Evolutionary conservation across 225 moss, liverwort and hornwort genomes (phyloP).

Genomic region (Physcomitrellopsis africana): DNA sequence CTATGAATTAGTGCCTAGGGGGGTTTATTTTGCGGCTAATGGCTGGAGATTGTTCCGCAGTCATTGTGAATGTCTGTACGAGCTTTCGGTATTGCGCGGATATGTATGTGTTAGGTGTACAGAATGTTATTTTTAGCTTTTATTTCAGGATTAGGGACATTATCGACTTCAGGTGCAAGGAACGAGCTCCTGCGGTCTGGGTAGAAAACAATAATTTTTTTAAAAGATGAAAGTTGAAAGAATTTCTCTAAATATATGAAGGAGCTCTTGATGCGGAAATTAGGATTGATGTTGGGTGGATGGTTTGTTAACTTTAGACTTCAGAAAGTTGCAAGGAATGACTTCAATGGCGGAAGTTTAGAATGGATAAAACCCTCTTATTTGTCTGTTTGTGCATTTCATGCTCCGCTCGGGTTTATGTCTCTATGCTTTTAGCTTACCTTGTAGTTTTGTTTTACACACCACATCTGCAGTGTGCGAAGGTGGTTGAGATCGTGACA

Average conservation of each 20-base stretch:
- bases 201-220: background rate
- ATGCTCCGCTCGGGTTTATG: too few relatives aligned
- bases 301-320: background rate
- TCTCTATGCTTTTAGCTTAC: too few relatives aligned
- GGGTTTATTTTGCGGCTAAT: background rate
- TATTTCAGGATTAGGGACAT: background rate
- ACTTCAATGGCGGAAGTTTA: background rate
- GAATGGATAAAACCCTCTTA: background rate
- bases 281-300: constrained; percentile 32
- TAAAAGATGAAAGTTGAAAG: background rate
- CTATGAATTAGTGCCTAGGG: background rate
- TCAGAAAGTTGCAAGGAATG: background rate
- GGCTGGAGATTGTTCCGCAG: background rate
- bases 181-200: constrained; percentile 13
- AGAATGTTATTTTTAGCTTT: background rate
- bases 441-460: too few relatives aligned
- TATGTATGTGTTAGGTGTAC: background rate
- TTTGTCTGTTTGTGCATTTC: background rate
- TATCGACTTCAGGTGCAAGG: constrained; percentile 17
- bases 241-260: background rate
- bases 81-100: constrained; percentile 6
- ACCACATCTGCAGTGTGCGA: background rate
- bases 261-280: constrained; percentile 19
- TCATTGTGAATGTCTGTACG: background rate
- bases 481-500: background rate